Base-by-base conservation (phyloP, 2,329 filamentous ascomycete species). In the Pyrenochaeta sp. region DNA sequence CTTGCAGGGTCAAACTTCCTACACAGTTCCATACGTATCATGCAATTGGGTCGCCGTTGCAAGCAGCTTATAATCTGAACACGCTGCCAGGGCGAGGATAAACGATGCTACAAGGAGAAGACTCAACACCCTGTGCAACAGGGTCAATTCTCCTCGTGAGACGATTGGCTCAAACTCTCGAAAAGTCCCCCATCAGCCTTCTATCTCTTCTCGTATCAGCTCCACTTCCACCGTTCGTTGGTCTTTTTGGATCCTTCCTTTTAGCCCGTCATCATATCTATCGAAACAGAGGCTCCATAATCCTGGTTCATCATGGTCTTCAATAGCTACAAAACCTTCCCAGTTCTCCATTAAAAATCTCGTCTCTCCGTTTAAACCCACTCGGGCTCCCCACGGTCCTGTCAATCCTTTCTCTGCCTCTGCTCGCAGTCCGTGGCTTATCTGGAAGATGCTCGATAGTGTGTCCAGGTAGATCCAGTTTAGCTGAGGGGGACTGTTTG, bases 401-500 rank as follows among this genome's bases (percentile, higher is more conserved):
- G 72, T 79, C 11, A 84, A 57, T 23, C 72, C 72, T 27, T 74
- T 68, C 48, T 86, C 82, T 41, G 86, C 81, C 26, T 83, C 79
- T 2, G 80, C 88, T 53, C 79, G 81, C 28, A 86, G 52, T 58
- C 84, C 80, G 31, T 81, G 72, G 18, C 53, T 45, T 22, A 59
- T 45, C 21, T 55, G 53, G 7, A 39, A 50, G 8, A 46, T 39
- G 24, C 79, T 69, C 1, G 82, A 85, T 4, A 79, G 69, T 27
- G 76, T 78, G 59, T 87, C 81, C 8, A 83, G 76, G 56, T 84
- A 88, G 9, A 88, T 78, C 85, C 85, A 88, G 53, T 87, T 86
- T 40, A 88, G 65, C 67, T 85, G 78, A 0, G 85, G 85, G 7
- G 84, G 84, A 41, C 76, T 69, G 6, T 70, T 64, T 21, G 68